Evolutionary conservation across 148 eudicot species (phyloP).

Genomic region (Camellia granthamiana): DNA sequence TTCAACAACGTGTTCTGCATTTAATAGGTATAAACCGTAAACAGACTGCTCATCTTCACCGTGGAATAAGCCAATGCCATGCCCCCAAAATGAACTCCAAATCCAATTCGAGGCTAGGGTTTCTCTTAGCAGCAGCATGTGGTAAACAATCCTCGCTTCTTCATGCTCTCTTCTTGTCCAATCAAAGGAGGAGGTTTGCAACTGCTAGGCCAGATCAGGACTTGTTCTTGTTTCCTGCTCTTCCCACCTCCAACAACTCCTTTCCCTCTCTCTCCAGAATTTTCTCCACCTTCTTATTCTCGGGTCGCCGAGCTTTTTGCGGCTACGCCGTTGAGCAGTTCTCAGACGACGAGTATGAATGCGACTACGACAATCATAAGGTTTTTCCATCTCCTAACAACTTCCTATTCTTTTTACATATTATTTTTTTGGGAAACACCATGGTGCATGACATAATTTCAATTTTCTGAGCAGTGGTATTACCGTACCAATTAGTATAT

Average conservation of each 20-base stretch:
- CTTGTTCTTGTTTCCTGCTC: not conserved
- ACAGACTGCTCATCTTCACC: too few species aligned
- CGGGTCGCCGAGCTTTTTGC: conserved; percentile 30
- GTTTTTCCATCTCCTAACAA: conserved; percentile 25
- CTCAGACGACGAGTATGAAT: conserved; percentile 97
- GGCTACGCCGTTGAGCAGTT: conserved; percentile 80
- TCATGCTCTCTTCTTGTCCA: conserved; percentile 20
- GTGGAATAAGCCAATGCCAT: conserved; percentile 22
- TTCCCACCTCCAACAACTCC: conserved; percentile 18
- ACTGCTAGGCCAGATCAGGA: not conserved
- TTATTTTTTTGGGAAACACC: too few species aligned
- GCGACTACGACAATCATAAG: conserved; percentile 79
- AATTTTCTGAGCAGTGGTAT: too few species aligned
- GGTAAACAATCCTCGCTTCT: conserved; percentile 27
- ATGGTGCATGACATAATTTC: too few species aligned
- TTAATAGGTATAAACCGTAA: too few species aligned
- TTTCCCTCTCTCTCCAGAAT: conserved; percentile 11
- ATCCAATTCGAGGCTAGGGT: conserved; percentile 24
- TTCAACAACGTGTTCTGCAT: not conserved
- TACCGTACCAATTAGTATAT: too few species aligned
- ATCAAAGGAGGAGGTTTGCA: conserved; percentile 9
- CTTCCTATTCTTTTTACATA: too few species aligned
- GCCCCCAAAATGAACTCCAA: conserved; percentile 53
- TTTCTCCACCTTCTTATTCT: conserved; percentile 22
- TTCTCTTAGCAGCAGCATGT: conserved; percentile 34